Conservation (phyloP, 768 basidiomycete genomes). For the Naganishia antarctica region DNA sequence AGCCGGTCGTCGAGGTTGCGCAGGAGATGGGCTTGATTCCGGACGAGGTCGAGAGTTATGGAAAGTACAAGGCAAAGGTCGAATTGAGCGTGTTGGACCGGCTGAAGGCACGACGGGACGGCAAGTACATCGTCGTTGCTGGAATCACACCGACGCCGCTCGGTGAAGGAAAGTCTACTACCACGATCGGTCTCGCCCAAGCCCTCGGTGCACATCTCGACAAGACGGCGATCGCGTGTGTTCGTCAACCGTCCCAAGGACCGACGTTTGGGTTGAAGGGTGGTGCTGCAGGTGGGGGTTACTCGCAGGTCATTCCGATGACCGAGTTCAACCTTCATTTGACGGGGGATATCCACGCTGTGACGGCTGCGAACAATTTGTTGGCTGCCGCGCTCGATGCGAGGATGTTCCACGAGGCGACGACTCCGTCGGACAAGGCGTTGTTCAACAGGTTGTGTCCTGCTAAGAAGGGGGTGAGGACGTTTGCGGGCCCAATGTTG, state of each 20-base stretch:
- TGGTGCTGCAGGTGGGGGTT: slow-evolving; percentile 95
- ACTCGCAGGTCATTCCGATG: slow-evolving; percentile 99
- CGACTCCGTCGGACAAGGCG: slow-evolving; percentile 91
- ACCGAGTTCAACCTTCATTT: slow-evolving; percentile 88
- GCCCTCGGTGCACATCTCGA: slow-evolving; percentile 90
- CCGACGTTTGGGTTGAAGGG: slow-evolving; percentile 99
- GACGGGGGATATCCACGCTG: slow-evolving; percentile 89
- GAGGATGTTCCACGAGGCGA: slow-evolving; percentile 94
- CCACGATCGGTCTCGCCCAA: slow-evolving; percentile 92
- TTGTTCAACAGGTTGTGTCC: slow-evolving; percentile 89
- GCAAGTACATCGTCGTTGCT: slow-evolving; percentile 93
- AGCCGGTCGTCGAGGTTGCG: slow-evolving; percentile 76
- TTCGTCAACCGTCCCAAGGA: slow-evolving; percentile 95
- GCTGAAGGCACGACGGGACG: slow-evolving; percentile 75
- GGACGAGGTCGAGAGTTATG: slow-evolving; percentile 87
- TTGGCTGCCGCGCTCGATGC: slow-evolving; percentile 95
- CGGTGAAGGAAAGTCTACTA: slow-evolving; percentile 97
- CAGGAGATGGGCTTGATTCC: slow-evolving; percentile 78
- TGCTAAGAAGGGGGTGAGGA: slow-evolving; percentile 84
- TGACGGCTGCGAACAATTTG: slow-evolving; percentile 94
- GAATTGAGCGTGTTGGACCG: slow-evolving; percentile 82
- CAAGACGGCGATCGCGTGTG: slow-evolving; percentile 89
- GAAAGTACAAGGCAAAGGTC: slow-evolving; percentile 95
- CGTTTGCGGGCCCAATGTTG: slow-evolving; percentile 93
- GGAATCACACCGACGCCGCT: slow-evolving; percentile 95